A percentile compares a stretch with the other conserved stretches of the same genome.
Conservation (phyloP, 306 rosid species). For the Albizia julibrissin region DNA sequence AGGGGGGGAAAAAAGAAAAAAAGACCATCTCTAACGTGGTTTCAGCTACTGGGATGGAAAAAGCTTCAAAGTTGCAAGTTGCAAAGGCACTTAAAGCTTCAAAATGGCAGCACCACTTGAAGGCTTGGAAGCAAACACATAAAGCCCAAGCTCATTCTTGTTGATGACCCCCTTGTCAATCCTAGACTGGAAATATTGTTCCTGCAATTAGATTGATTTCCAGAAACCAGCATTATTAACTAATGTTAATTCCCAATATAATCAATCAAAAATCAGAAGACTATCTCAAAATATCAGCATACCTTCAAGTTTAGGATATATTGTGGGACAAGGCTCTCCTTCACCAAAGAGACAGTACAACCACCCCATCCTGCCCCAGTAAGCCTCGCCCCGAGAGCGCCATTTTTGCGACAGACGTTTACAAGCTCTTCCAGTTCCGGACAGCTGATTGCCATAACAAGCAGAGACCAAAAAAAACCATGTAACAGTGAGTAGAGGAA, state of each 20-base stretch:
- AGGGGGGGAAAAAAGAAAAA: background rate
- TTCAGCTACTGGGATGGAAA: background rate
- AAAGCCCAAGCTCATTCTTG: conserved; percentile 5
- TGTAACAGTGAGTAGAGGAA: conserved; percentile 5
- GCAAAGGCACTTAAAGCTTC: background rate
- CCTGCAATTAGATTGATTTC: conserved; percentile 52
- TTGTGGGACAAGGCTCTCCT: conserved; percentile 83
- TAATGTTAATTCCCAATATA: background rate
- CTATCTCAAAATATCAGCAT: conserved; percentile 8
- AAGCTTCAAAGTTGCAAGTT: background rate
- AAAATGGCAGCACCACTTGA: conserved; percentile 22
- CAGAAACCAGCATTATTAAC: conserved; percentile 30
- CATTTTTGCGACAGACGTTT: conserved; percentile 52
- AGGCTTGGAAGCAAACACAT: conserved; percentile 20
- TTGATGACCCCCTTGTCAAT: conserved; percentile 1
- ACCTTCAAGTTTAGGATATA: conserved; percentile 91
- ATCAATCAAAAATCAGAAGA: background rate
- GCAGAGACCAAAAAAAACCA: background rate
- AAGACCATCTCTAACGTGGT: background rate
- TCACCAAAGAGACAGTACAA: conserved; percentile 92
- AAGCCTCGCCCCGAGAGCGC: conserved; percentile 94
- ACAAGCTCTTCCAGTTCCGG: conserved; percentile 98
- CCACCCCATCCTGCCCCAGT: conserved; percentile 99
- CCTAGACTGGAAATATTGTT: conserved; percentile 35
- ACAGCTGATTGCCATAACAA: conserved; percentile 58